Evolutionary conservation across 139 green algal species (phyloP).

Genomic region (Closterium sp.): DNA sequence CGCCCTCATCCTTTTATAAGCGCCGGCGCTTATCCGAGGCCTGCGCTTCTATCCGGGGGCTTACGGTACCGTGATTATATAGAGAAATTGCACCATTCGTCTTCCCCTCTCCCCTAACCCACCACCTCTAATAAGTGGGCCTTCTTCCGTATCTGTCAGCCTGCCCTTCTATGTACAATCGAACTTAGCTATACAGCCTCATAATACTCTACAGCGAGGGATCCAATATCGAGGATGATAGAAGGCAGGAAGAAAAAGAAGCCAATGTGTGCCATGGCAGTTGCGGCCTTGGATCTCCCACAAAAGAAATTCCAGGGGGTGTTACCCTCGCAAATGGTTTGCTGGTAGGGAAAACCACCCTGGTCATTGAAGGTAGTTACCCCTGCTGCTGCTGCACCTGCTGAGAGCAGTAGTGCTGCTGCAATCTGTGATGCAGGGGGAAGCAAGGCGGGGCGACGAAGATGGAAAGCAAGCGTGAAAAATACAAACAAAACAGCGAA

Average conservation of each 20-base stretch:
- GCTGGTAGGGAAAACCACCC: slow-evolving; percentile 2
- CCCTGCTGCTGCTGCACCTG: slow-evolving; percentile 14
- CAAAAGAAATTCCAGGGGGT: slow-evolving; percentile 19
- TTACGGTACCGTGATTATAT: too few relatives aligned
- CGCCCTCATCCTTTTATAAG: too few relatives aligned
- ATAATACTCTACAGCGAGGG: neutral
- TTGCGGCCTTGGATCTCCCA: neutral
- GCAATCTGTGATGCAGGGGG: neutral
- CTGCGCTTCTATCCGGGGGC: too few relatives aligned
- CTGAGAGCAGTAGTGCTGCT: neutral
- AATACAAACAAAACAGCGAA: too few relatives aligned
- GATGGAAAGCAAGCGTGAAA: neutral
- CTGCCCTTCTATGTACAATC: too few relatives aligned
- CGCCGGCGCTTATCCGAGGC: too few relatives aligned
- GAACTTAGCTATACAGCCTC: neutral
- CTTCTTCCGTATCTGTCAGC: too few relatives aligned
- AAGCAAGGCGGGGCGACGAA: neutral
- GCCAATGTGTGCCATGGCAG: neutral
- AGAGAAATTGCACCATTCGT: too few relatives aligned
- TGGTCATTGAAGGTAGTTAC: slow-evolving; percentile 20
- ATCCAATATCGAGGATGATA: slow-evolving; percentile 7
- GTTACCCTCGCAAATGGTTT: slow-evolving; percentile 13
- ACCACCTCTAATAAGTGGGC: too few relatives aligned
- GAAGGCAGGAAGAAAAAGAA: slow-evolving; percentile 28
- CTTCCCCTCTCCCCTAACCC: too few relatives aligned